A percentile compares a stretch with the other conserved stretches of the same genome.
Conservation (phyloP, 1,139 yeast species). For the Geotrichum siamense region DNA sequence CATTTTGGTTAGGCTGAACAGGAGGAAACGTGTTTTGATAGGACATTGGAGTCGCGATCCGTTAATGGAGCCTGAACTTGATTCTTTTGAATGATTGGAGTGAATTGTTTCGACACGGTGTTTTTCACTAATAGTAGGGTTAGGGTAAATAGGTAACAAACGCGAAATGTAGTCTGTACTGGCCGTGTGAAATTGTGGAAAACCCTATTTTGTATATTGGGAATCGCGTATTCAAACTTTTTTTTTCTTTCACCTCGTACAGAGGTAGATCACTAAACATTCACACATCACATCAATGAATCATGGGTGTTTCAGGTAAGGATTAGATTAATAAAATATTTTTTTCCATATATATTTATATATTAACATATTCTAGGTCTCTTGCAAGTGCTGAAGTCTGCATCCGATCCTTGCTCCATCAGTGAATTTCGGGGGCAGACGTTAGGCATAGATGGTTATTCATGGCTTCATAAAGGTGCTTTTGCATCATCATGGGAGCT, state of each 20-base stretch:
- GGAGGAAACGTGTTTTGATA: slow-evolving; percentile 1
- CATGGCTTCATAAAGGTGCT: slow-evolving; percentile 91
- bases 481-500: slow-evolving; percentile 79
- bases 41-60: background rate
- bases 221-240: no score
- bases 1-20: background rate
- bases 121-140: background rate
- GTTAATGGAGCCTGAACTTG: background rate
- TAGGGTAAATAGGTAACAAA: background rate
- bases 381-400: slow-evolving; percentile 63
- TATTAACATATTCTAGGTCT: slow-evolving; percentile 64
- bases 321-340: background rate
- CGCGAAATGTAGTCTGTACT: no score
- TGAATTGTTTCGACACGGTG: slow-evolving; percentile 1
- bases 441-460: slow-evolving; percentile 88
- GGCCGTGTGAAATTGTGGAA: no score
- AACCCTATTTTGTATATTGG: no score
- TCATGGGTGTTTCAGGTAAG: slow-evolving; percentile 25
- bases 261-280: no score
- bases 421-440: slow-evolving; percentile 63
- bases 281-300: background rate
- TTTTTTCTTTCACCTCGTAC: no score
- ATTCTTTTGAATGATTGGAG: background rate
- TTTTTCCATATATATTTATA: background rate
- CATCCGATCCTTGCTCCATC: slow-evolving; percentile 55